A percentile compares a stretch with the other conserved stretches of the same genome.
phyloP scores from a whole-genome alignment of 176 grass and related monocot genomes.

The Zizania latifolia region DNA sequence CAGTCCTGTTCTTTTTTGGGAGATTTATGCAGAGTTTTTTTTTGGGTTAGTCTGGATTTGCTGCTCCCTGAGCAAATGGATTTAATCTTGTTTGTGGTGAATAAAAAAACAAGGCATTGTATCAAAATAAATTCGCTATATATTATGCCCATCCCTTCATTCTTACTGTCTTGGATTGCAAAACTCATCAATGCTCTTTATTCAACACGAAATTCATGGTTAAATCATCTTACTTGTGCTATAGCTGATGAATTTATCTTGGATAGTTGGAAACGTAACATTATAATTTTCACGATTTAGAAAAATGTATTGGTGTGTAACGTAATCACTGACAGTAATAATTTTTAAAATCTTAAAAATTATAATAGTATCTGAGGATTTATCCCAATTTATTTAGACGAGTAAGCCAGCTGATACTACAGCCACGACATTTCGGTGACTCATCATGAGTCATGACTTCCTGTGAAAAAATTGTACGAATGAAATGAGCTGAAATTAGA shows the following conservation, averaged over 20 bases:
- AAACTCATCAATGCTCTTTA: not conserved
- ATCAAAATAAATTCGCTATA: conserved; percentile 40
- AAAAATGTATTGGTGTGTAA: too few relatives aligned
- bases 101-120: conserved; percentile 53
- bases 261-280: too few relatives aligned
- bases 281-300: too few relatives aligned
- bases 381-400: too few relatives aligned
- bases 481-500: not conserved
- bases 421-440: conserved; percentile 76
- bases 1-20: conserved; percentile 22
- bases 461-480: conserved; percentile 38
- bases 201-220: not conserved
- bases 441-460: conserved; percentile 99
- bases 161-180: not conserved
- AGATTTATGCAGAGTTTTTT: conserved; percentile 32
- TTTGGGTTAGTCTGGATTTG: conserved; percentile 40
- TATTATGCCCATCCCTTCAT: conserved; percentile 9
- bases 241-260: not conserved
- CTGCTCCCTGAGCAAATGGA: conserved; percentile 22
- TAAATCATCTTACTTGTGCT: not conserved
- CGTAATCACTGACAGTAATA: too few relatives aligned
- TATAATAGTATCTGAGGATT: too few relatives aligned
- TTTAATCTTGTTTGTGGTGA: conserved; percentile 36
- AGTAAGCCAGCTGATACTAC: conserved; percentile 78
- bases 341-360: too few relatives aligned